Evolutionary conservation across 768 basidiomycete species (phyloP).

Genomic region (Mycena metata): DNA sequence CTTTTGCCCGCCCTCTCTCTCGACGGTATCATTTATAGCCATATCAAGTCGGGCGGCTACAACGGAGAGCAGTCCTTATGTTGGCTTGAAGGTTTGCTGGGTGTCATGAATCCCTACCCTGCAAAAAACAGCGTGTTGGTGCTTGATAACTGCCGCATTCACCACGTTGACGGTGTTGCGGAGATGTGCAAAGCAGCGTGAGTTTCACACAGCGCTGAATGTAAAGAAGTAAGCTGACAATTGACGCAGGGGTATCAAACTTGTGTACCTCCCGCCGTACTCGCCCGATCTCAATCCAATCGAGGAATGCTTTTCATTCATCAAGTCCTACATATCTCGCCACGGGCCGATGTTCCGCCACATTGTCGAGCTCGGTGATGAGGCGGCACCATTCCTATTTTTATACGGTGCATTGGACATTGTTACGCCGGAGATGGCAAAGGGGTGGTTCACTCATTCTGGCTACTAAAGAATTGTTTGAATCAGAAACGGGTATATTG

Average conservation of each 20-base stretch:
- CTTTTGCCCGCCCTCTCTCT: slow-evolving; percentile 34
- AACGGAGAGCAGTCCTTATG: slow-evolving; percentile 33
- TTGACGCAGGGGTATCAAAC: slow-evolving; percentile 37
- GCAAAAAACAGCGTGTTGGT: slow-evolving; percentile 39
- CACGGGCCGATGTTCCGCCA: slow-evolving; percentile 36
- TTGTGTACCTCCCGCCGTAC: slow-evolving; percentile 50
- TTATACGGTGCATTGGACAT: slow-evolving; percentile 20
- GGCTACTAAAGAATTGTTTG: too few species aligned
- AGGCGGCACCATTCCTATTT: slow-evolving; percentile 1
- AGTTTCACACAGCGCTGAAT: slow-evolving; percentile 1
- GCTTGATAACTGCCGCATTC: slow-evolving; percentile 49
- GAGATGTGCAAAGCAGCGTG: slow-evolving; percentile 25
- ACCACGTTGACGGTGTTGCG: slow-evolving; percentile 41
- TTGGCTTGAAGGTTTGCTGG: slow-evolving; percentile 25
- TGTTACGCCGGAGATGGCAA: slow-evolving; percentile 7
- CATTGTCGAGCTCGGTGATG: slow-evolving; percentile 14
- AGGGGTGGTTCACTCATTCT: slow-evolving; percentile 24
- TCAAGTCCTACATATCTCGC: slow-evolving; percentile 47
- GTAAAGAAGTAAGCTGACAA: not conserved
- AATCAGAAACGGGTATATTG: too few species aligned
- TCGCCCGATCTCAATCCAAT: slow-evolving; percentile 54
- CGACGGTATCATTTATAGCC: slow-evolving; percentile 37
- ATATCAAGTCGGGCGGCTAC: slow-evolving; percentile 35
- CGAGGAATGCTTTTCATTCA: slow-evolving; percentile 49
- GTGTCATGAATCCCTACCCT: slow-evolving; percentile 46